Evolutionary conservation across 176 grass and related monocot genomes (phyloP).

Genomic region (Aegilops speltoides): DNA sequence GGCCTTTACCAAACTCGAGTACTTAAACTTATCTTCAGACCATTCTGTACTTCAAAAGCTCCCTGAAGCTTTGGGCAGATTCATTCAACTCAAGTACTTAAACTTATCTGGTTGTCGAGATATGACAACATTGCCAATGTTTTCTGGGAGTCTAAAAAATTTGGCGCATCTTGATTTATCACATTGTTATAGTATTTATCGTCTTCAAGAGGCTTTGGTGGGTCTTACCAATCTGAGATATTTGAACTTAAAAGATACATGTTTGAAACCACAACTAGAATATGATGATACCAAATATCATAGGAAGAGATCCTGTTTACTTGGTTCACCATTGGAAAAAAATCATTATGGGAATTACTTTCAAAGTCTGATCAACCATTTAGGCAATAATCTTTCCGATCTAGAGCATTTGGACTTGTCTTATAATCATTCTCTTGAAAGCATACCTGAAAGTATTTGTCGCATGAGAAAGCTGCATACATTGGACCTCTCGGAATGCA

Average conservation of each 20-base stretch:
- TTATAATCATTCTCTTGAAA: accelerated
- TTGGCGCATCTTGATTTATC: neutral
- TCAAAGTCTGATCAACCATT: no score
- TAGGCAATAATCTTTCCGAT: no score
- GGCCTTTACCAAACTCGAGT: neutral
- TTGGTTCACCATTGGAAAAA: no score
- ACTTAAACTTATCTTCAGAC: neutral
- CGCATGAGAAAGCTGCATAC: no score
- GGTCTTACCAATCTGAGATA: neutral
- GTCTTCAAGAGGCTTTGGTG: neutral
- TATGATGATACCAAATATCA: no score
- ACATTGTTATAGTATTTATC: neutral
- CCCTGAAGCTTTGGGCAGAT: neutral
- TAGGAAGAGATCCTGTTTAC: no score
- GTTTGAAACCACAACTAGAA: no score
- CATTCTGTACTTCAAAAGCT: neutral
- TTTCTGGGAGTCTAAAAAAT: neutral
- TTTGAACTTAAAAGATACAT: neutral
- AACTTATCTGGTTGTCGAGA: neutral
- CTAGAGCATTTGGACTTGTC: no score
- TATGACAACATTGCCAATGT: neutral
- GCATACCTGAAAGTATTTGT: no score
- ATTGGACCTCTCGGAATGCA: no score
- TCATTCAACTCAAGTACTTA: neutral
- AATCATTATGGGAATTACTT: no score